Evolutionary conservation across 2,329 filamentous ascomycete species (phyloP).

Genomic region (Xylaria sp.): DNA sequence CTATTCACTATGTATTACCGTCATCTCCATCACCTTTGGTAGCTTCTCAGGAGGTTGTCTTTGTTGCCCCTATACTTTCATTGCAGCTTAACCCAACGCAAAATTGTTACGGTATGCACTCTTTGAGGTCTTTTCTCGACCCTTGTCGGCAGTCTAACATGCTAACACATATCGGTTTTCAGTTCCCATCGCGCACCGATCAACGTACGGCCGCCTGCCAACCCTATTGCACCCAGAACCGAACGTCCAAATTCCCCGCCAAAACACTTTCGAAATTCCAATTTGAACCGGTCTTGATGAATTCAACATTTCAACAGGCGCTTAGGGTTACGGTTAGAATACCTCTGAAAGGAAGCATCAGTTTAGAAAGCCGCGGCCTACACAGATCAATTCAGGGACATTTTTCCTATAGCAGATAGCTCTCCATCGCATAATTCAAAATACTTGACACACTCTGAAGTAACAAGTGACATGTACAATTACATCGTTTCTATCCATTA

Average conservation of each 20-base stretch:
- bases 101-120: slow-evolving; percentile 57
- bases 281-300: slow-evolving; percentile 44
- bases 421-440: background rate
- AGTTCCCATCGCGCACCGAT: too few relatives aligned
- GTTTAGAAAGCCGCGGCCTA: slow-evolving; percentile 1
- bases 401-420: background rate
- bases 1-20: too few relatives aligned
- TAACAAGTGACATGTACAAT: background rate
- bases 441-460: background rate
- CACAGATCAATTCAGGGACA: too few relatives aligned
- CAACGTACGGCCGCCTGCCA: too few relatives aligned
- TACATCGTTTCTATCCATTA: background rate
- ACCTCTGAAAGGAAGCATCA: slow-evolving; percentile 14
- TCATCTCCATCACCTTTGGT: too few relatives aligned
- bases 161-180: too few relatives aligned
- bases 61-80: too few relatives aligned
- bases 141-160: too few relatives aligned
- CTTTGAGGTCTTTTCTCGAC: slow-evolving; percentile 27
- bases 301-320: slow-evolving; percentile 8
- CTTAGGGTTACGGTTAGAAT: background rate
- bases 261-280: slow-evolving; percentile 45
- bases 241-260: slow-evolving; percentile 35
- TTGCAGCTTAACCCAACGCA: slow-evolving; percentile 50
- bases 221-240: too few relatives aligned
- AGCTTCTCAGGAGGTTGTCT: too few relatives aligned